phyloP scores from a whole-genome alignment of 257 asterid species.

The Lycium ferocissimum region DNA sequence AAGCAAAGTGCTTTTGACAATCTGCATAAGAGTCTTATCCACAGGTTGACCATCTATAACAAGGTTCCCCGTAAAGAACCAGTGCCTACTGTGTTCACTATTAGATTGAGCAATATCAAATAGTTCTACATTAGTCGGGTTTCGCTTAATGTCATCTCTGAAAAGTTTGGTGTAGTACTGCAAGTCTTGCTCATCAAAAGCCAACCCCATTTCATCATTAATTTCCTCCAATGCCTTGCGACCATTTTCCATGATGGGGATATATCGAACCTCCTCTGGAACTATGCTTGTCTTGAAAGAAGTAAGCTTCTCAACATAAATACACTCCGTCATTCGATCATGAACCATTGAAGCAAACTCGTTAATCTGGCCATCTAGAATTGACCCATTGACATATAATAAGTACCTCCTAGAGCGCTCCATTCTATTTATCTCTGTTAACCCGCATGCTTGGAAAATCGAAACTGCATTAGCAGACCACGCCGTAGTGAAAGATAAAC shows the following conservation, averaged over 20 bases:
- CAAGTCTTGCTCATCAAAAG: slow-evolving; percentile 93
- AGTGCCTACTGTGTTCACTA: slow-evolving; percentile 97
- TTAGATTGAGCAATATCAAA: slow-evolving; percentile 98
- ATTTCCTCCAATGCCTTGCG: slow-evolving; percentile 87
- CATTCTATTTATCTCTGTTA: slow-evolving; percentile 72
- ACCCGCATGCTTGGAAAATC: slow-evolving; percentile 83
- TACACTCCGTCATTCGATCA: slow-evolving; percentile 94
- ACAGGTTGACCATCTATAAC: slow-evolving; percentile 79
- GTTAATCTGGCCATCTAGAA: slow-evolving; percentile 61
- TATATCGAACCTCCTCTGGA: slow-evolving; percentile 71
- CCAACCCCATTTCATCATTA: slow-evolving; percentile 86
- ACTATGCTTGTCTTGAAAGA: slow-evolving; percentile 72
- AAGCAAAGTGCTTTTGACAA: slow-evolving; percentile 79
- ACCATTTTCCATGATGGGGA: slow-evolving; percentile 96
- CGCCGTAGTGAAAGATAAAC: slow-evolving; percentile 91
- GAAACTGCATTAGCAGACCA: slow-evolving; percentile 98
- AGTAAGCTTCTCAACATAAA: slow-evolving; percentile 68
- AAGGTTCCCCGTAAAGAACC: slow-evolving; percentile 92
- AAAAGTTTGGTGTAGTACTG: slow-evolving; percentile 90
- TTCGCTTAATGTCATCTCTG: slow-evolving; percentile 73
- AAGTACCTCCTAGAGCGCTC: slow-evolving; percentile 89
- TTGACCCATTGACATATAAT: slow-evolving; percentile 53
- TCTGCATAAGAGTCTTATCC: slow-evolving; percentile 83
- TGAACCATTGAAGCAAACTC: slow-evolving; percentile 85
- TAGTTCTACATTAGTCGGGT: slow-evolving; percentile 90